Base-by-base conservation (phyloP, 2,329 filamentous ascomycete species). In the Akanthomyces uredinophilus region DNA sequence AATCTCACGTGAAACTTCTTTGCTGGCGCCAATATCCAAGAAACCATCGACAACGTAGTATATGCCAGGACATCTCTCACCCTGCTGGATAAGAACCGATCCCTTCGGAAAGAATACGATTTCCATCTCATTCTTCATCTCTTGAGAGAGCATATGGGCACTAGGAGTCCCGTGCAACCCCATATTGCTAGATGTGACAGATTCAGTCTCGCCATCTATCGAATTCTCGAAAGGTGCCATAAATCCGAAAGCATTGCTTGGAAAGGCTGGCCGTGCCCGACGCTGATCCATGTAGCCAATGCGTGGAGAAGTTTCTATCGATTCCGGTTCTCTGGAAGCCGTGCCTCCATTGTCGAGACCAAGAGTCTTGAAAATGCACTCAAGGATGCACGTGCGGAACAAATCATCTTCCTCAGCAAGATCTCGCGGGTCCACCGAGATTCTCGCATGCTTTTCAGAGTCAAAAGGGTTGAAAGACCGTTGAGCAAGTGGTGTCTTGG, bases 21-120 rank as follows among this genome's bases (percentile, higher is more conserved):
- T 68, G 5, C 91, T 87, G n/a, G 96, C 88, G 64, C 92, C 92
- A 49, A 98, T 93, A 70, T 99, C 95, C 41, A 99, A 78, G 69
- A 99, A 99, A 0, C 95, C 95, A 72, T 99, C 95, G 55, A 99
- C 90, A 3, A 99, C 94, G 74, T 99, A 99, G 77, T 99, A 99
- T 0, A 99, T 74, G 0, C 95, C 95, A 0, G 95, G 95, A 68
- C 96, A 96, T n/a, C 95, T 85, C 73, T 99, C 95, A 11, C 95
- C 94, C 76, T 98, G 93, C 70, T 99, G 95, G 0, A 99, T 93
- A 18, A 99, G 82, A 0, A 99, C 90, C 1, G 95, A 94, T 2
- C 91, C 93, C 73, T 98, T 91, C 0, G 93, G 94, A 67, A 99
- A 99, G 77, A 91, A 98, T 6, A 99, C 95, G 66, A 99, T 97